Evolutionary conservation across 1,139 yeast genomes (phyloP), one percentile per base, ranked within the genome.

Genomic region (Saccharomyces hybrid): DNA sequence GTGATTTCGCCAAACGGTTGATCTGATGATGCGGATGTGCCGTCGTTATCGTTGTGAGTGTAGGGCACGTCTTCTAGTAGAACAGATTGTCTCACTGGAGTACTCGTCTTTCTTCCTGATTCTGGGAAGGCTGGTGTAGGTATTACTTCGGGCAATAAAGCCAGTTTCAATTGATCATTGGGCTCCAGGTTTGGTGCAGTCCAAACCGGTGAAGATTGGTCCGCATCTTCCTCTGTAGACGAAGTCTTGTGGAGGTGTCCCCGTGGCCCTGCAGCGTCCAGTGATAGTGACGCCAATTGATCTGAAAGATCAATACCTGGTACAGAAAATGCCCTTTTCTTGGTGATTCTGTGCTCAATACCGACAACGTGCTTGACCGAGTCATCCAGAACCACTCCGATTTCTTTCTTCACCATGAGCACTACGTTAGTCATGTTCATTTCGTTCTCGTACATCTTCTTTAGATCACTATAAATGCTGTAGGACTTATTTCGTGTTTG

Each of bases 401-500:
- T 67, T 51, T 69, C 70, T 48, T 67, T 63, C 4, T 64, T 65
- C 2, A 70, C 71, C 63, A 69, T 68, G 2, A 62, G 56, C 32
- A 68, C 56, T 14, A 71, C 75, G 53, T 72, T 72, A 1, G 70
- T 61, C 75, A 72, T 72, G 52, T 68, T 69, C 9, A 68, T 59
- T 52, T 72, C 72, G 50, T 64, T 64, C 52, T 72, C 73, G 52
- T 65, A 72, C 47, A 70, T 51, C 52, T 62, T 67, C 55, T 69
- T 71, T 50, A 72, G 56, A 6, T 69, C 69, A n/a, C 65, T 60
- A 47, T 71, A 73, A 14, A 72, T 61, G 25, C 69, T 68, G 53
- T 66, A 70, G 54, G 72, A 70, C 56, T 70, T 72, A 56, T 72
- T 72, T 56, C 69, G 71, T 25, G 73, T 62, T 53, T 71, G 74